Evolutionary conservation across 1,284 basidiomycete genomes (phyloP), one percentile per base, ranked within the genome.

Genomic region (Ustilago esculenta): DNA sequence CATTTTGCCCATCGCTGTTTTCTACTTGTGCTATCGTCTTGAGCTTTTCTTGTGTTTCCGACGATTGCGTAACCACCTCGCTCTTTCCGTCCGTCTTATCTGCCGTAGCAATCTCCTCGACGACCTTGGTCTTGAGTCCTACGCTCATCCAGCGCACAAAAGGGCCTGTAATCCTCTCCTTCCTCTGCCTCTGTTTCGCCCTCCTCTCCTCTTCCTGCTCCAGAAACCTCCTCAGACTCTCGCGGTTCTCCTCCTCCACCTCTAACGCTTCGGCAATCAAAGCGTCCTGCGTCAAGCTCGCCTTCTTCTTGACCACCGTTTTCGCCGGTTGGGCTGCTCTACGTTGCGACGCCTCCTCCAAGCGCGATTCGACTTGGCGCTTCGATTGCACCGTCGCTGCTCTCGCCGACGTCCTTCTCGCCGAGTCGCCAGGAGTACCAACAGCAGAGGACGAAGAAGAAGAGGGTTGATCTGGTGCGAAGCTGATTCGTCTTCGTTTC

Each of bases 211-310:
- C 91, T 71, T 94, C 92, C 2, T 87, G 83, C 51, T 85, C 86
- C 24, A 94, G 86, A 74, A 92, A 93, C 65, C 90, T 86, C 33
- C 87, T 85, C 70, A 93, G 89, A 45, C 90, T 88, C n/a, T 86
- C 85, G 20, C 89, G 87, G 74, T 94, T 94, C 4, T 88, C 88
- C 82, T 92, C 91, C 78, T 93, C 92, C 45, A 88, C 90, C 75
- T 92, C 90, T 10, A 93, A 85, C 0, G 92, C 92, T 14, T 87
- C 88, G 1, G 88, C 87, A 48, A 94, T 90, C 4, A 93, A 85
- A 70, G 92, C 90, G 20, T 87, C 90, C 75, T 94, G 92, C 0
- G 90, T 91, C 32, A 87, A 84, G 34, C 56, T 68, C 17, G 46
- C 49, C 21, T 70, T 71, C 45, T 70, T 69, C 44, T 58, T 71